phyloP scores from a whole-genome alignment of 2,329 filamentous ascomycete genomes.

The Boeremia exigua region DNA sequence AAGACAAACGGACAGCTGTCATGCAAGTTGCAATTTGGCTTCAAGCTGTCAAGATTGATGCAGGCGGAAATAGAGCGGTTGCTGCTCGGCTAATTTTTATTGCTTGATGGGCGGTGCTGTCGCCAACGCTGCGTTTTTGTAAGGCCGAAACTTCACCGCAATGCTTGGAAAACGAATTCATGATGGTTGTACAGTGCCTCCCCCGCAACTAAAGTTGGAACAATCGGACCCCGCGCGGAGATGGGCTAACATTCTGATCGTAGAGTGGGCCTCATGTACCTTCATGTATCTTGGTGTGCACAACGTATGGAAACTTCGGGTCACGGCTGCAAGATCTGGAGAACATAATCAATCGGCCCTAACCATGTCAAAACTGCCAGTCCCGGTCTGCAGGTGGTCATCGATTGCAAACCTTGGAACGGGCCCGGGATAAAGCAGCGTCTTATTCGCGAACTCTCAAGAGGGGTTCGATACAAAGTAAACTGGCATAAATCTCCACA shows the following conservation, averaged over 20 bases:
- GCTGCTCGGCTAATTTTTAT: neutral
- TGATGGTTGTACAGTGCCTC: neutral
- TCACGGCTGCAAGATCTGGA: neutral
- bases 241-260: neutral
- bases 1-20: neutral
- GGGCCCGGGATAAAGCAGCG: neutral
- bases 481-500: too few species aligned
- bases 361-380: neutral
- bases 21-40: conserved; percentile 1
- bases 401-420: too few species aligned
- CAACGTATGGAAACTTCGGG: neutral
- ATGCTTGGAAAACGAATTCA: neutral
- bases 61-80: neutral
- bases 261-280: neutral
- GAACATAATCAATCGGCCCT: neutral
- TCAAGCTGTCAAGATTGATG: neutral
- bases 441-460: neutral
- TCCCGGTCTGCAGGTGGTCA: neutral
- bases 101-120: neutral
- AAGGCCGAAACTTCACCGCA: too few species aligned
- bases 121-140: too few species aligned
- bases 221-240: neutral
- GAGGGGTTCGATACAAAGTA: too few species aligned
- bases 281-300: neutral
- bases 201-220: neutral